Percentiles rank a stretch among this genome's conserved stretches.
Conservation (phyloP, 495 filamentous ascomycete species). For the Penicillium mononematosum region DNA sequence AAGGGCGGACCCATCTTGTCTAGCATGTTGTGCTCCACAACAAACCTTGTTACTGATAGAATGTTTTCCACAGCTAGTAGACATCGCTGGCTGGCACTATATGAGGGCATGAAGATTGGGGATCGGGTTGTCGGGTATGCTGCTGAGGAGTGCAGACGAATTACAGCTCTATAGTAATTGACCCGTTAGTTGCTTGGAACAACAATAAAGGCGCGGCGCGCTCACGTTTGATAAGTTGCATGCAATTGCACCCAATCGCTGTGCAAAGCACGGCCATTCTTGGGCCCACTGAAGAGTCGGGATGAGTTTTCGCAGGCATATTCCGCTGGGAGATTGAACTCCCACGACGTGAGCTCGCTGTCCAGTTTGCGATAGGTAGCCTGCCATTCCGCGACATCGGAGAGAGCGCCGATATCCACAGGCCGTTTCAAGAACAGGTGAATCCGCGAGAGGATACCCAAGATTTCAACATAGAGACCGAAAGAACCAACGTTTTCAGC, state of each 20-base stretch:
- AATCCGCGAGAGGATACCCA: constrained; percentile 81
- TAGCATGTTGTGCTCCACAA: constrained; percentile 68
- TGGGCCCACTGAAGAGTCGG: constrained; percentile 62
- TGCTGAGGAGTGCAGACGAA: constrained; percentile 87
- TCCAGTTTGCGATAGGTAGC: constrained; percentile 80
- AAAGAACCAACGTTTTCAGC: constrained; percentile 83
- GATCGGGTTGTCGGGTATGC: constrained; percentile 86
- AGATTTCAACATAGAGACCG: constrained; percentile 80
- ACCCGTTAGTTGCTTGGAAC: constrained; percentile 17
- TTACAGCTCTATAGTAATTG: constrained; percentile 62
- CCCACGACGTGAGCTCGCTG: constrained; percentile 73
- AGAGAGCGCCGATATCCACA: constrained; percentile 78
- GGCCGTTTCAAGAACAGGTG: constrained; percentile 83
- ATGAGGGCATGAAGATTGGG: constrained; percentile 82
- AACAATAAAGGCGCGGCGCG: constrained; percentile 5
- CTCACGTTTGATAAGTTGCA: constrained; percentile 69
- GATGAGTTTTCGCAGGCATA: constrained; percentile 71
- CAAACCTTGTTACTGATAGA: constrained; percentile 69
- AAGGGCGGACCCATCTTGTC: constrained; percentile 82
- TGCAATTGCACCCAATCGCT: constrained; percentile 91
- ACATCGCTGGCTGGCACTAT: constrained; percentile 76
- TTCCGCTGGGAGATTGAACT: constrained; percentile 75
- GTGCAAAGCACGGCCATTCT: constrained; percentile 64
- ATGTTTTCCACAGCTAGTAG: constrained; percentile 82
- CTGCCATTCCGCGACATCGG: constrained; percentile 88